These are phyloP conservation scores for Rhododendron ovatum DNA, from an alignment of 148 eudicot species.

Conservation along the genomic window DNA sequence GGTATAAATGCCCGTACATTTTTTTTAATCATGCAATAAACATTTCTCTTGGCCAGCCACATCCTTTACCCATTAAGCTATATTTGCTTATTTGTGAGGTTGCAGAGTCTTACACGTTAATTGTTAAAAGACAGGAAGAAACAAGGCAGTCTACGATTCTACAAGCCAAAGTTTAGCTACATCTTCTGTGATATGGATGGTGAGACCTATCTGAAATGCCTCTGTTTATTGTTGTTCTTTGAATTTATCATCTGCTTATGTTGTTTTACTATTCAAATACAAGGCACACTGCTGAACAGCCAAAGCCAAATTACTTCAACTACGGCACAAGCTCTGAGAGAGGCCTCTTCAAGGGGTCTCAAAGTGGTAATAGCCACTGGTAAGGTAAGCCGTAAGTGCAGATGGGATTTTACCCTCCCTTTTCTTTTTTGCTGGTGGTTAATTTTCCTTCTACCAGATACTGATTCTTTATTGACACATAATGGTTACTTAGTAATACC, in stretches of 20 bases:
- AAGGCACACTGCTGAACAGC: conserved; percentile 88
- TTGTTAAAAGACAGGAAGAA: conserved; percentile 91
- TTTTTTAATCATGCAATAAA: background rate
- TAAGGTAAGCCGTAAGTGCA: conserved; percentile 47
- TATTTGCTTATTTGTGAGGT: conserved; percentile 24
- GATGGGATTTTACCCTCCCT: background rate
- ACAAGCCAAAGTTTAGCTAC: conserved; percentile 78
- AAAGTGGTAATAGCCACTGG: conserved; percentile 92
- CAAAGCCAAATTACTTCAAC: conserved; percentile 57
- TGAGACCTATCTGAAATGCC: conserved; percentile 29
- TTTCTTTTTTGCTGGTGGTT: background rate
- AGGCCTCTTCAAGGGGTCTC: conserved; percentile 81
- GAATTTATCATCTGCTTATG: conserved; percentile 7
- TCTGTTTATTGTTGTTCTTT: background rate
- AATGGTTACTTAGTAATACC: background rate
- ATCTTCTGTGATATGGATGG: conserved; percentile 99
- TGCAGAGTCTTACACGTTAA: conserved; percentile 46
- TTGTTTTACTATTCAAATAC: conserved; percentile 1
- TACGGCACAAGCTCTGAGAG: conserved; percentile 79
- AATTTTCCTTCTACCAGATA: background rate
- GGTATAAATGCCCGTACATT: conserved; percentile 1
- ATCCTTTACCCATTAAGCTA: conserved; percentile 13
- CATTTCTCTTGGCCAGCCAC: conserved; percentile 7
- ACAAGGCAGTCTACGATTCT: conserved; percentile 85
- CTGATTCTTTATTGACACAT: background rate